phyloP scores from a whole-genome alignment of 352 stramenopile species.

The Phytophthora megakarya region DNA sequence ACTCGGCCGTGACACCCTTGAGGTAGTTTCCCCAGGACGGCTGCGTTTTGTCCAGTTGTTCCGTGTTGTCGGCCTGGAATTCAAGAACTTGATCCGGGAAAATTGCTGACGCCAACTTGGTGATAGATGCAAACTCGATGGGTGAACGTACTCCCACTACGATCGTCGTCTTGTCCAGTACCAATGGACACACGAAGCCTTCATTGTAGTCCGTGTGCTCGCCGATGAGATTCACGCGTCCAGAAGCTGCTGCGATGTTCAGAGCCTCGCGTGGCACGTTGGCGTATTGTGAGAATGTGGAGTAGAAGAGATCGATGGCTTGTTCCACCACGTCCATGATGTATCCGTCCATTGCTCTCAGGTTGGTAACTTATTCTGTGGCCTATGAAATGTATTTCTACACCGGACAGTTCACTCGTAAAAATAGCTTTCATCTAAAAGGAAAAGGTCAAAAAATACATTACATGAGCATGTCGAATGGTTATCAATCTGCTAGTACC shows the following conservation, averaged over 20 bases:
- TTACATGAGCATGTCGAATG: no score
- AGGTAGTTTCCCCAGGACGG: conserved; percentile 94
- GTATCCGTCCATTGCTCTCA: no score
- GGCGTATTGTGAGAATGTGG: conserved; percentile 46
- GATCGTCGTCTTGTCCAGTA: conserved; percentile 89
- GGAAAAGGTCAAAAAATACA: no score
- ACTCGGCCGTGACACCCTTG: conserved; percentile 92
- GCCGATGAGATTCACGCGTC: conserved; percentile 96
- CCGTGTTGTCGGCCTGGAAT: conserved; percentile 56
- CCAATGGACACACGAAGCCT: conserved; percentile 95
- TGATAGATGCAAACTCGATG: conserved; percentile 23
- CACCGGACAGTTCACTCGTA: no score
- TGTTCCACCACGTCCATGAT: no score
- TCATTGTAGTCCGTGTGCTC: conserved; percentile 98
- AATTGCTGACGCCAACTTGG: conserved; percentile 62
- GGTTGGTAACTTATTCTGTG: no score
- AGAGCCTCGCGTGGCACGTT: conserved; percentile 45
- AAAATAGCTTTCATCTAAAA: no score
- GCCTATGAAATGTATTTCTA: no score
- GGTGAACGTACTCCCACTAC: conserved; percentile 69
- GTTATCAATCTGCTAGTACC: no score
- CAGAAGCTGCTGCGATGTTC: conserved; percentile 81
- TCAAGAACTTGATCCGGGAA: conserved; percentile 51
- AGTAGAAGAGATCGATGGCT: conserved; percentile 66
- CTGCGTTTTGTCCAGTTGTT: conserved; percentile 55